These are phyloP conservation scores for Dendrocalamus sinicus DNA, from an alignment of 176 grass and related monocot genomes.

Conservation along the genomic window DNA sequence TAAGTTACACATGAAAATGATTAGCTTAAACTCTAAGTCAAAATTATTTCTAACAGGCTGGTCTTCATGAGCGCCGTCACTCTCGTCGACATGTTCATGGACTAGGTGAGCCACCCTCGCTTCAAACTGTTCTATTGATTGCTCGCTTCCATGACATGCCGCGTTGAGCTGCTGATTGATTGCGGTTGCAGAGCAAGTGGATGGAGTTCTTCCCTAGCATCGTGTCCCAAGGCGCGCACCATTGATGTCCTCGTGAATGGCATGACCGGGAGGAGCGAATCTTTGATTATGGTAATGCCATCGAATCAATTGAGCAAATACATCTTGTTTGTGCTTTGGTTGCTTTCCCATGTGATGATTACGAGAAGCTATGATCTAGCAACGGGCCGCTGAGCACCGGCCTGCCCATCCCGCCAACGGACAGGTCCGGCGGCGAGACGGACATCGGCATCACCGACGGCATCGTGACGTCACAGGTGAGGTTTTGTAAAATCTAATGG, in stretches of 20 bases:
- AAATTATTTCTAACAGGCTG: no score
- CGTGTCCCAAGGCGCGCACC: constrained; percentile 69
- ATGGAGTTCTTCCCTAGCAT: constrained; percentile 85
- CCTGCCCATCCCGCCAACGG: no score
- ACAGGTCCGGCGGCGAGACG: no score
- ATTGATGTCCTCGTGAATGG: constrained; percentile 69
- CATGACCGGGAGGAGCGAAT: constrained; percentile 67
- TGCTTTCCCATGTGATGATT: neutral
- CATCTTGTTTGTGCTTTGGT: neutral
- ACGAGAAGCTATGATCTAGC: neutral
- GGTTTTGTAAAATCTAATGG: no score
- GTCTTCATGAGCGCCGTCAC: constrained; percentile 63
- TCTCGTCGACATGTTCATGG: constrained; percentile 92
- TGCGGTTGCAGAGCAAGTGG: constrained; percentile 69
- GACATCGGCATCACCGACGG: no score
- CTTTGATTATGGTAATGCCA: constrained; percentile 69
- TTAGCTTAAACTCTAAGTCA: no score
- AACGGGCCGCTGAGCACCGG: no score
- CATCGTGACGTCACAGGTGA: no score
- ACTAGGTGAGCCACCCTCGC: constrained; percentile 47
- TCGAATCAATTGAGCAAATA: neutral
- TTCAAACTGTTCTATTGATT: neutral
- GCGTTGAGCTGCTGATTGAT: neutral
- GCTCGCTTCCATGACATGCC: neutral
- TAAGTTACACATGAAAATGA: no score